Evolutionary conservation across 1,284 basidiomycete genomes (phyloP).

Genomic region (Tilletia walkeri): DNA sequence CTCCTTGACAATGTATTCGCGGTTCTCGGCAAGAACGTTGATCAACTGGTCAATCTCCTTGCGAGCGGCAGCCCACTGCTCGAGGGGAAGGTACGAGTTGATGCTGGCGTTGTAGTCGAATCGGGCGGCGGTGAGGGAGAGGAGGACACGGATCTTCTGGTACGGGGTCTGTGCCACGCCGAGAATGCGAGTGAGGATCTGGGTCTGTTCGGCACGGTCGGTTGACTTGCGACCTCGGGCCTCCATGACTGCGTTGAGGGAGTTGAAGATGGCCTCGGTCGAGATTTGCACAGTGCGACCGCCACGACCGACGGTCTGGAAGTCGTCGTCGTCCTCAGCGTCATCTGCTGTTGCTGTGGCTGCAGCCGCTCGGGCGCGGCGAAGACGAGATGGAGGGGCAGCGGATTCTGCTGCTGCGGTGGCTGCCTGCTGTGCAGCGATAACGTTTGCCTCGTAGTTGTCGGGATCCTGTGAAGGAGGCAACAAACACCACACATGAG

Average conservation of each 20-base stretch:
- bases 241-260: constrained; percentile 84
- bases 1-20: constrained; percentile 75
- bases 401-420: constrained; percentile 60
- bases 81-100: constrained; percentile 82
- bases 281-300: constrained; percentile 82
- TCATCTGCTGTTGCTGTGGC: constrained; percentile 53
- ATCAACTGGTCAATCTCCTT: constrained; percentile 85
- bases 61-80: constrained; percentile 85
- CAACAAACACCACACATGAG: constrained; percentile 15
- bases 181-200: constrained; percentile 82
- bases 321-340: constrained; percentile 68
- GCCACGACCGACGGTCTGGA: constrained; percentile 87
- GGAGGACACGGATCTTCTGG: constrained; percentile 87
- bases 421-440: constrained; percentile 56
- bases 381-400: constrained; percentile 56
- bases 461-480: constrained; percentile 71
- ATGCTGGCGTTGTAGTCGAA: constrained; percentile 95
- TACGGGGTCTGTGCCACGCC: constrained; percentile 78
- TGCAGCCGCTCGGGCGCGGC: constrained; percentile 51
- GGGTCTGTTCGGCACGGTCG: constrained; percentile 90
- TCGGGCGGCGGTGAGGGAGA: constrained; percentile 87
- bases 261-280: constrained; percentile 88
- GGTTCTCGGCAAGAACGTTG: constrained; percentile 70
- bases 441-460: constrained; percentile 71
- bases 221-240: constrained; percentile 97